Conservation (phyloP, 164 flowering plant species). For the Chloranthus sessilifolius region DNA sequence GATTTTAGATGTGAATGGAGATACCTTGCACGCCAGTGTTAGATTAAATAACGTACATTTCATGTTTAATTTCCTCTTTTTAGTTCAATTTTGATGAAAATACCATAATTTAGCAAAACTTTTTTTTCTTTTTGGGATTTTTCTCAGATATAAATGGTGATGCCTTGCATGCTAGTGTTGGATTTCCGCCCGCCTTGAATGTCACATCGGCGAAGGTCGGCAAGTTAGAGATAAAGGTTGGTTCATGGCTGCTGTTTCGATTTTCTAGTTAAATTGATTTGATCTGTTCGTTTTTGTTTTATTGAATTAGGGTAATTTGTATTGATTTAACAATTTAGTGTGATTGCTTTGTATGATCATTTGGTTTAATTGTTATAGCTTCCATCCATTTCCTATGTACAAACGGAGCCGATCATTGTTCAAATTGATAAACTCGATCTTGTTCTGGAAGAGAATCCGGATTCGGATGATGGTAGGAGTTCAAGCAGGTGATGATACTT, state of each 20-base stretch:
- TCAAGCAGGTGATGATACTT: conserved; percentile 41
- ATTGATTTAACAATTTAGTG: too few species aligned
- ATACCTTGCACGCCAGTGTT: too few species aligned
- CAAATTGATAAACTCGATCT: conserved; percentile 89
- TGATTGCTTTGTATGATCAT: not conserved
- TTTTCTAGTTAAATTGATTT: not conserved
- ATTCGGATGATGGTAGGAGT: conserved; percentile 36
- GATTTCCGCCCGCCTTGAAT: conserved; percentile 83
- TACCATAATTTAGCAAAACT: too few species aligned
- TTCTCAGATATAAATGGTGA: conserved; percentile 84
- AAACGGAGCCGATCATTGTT: conserved; percentile 83
- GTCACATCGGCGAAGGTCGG: conserved; percentile 84
- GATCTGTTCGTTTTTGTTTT: not conserved
- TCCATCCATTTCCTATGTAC: conserved; percentile 82
- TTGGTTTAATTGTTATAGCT: conserved; percentile 41
- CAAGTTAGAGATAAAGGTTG: conserved; percentile 74
- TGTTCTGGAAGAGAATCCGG: conserved; percentile 82
- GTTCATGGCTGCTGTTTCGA: conserved; percentile 12
- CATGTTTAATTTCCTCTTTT: too few species aligned
- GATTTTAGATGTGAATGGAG: too few species aligned
- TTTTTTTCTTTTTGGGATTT: not conserved
- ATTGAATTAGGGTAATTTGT: conserved; percentile 10
- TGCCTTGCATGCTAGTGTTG: conserved; percentile 86
- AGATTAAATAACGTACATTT: too few species aligned
- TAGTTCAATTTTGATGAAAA: too few species aligned